Evolutionary conservation across 345 rosid genomes (phyloP).

Genomic region (Rhodamnia argentea): DNA sequence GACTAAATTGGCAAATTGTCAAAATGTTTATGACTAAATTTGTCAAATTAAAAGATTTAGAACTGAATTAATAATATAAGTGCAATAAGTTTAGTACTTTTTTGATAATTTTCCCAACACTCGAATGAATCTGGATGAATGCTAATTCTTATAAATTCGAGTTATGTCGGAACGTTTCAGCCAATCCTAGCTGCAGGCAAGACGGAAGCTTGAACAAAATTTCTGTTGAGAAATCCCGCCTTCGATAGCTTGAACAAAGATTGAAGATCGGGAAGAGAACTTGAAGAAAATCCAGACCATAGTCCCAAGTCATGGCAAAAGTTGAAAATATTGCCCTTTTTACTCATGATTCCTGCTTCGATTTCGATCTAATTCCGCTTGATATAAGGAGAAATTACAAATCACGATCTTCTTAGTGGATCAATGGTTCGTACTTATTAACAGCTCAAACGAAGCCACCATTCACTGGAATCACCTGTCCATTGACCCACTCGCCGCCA

Average conservation of each 20-base stretch:
- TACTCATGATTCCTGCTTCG: not conserved
- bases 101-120: not conserved
- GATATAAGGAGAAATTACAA: not conserved
- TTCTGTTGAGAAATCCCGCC: not conserved
- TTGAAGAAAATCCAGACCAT: not conserved
- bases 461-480: slow-evolving; percentile 21
- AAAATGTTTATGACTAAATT: too few relatives aligned
- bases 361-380: not conserved
- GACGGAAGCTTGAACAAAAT: not conserved
- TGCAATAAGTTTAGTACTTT: not conserved
- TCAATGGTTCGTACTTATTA: too few relatives aligned
- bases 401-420: not conserved
- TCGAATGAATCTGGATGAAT: not conserved
- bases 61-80: not conserved
- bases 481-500: slow-evolving; percentile 21
- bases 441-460: slow-evolving; percentile 10
- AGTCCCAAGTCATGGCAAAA: not conserved
- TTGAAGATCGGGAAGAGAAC: not conserved
- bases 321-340: not conserved
- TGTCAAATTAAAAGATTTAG: too few relatives aligned
- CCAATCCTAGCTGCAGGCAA: not conserved
- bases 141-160: not conserved
- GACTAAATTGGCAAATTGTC: too few relatives aligned
- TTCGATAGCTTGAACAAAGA: not conserved
- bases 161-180: not conserved